Conservation (phyloP, 192 early-diverging fungal species). For the Podila clonocystis region DNA sequence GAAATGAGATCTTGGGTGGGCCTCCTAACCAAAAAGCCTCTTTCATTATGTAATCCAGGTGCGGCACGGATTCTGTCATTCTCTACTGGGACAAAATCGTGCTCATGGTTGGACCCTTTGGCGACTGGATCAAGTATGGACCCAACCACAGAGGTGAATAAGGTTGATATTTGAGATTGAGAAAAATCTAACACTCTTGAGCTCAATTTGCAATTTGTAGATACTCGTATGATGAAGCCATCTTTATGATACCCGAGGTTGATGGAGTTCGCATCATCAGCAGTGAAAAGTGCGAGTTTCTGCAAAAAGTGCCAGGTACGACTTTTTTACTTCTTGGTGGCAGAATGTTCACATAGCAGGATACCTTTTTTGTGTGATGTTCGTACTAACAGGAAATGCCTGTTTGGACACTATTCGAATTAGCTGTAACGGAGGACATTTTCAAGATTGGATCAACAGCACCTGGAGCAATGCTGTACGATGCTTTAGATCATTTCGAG, state of each 20-base stretch:
- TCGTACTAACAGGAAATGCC: neutral
- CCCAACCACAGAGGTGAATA: neutral
- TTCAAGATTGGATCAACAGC: conserved; percentile 97
- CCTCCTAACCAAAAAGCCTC: neutral
- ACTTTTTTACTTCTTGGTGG: too few species aligned
- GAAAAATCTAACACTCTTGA: conserved; percentile 19
- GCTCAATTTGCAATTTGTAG: conserved; percentile 15
- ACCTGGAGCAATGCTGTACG: conserved; percentile 92
- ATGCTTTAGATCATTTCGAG: conserved; percentile 79
- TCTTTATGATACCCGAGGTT: conserved; percentile 88
- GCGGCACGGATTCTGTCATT: conserved; percentile 94
- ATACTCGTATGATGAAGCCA: conserved; percentile 77
- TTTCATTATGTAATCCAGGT: conserved; percentile 63
- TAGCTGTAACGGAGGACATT: conserved; percentile 79
- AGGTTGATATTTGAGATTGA: neutral
- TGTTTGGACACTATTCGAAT: neutral
- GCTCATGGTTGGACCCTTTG: conserved; percentile 93
- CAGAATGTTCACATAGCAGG: too few species aligned
- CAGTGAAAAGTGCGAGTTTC: conserved; percentile 82
- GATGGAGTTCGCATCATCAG: conserved; percentile 94
- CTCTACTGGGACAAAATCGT: conserved; percentile 86
- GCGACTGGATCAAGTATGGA: conserved; percentile 82
- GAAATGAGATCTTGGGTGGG: conserved; percentile 9
- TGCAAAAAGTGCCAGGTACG: conserved; percentile 86
- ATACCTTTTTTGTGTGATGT: neutral